Base-by-base conservation (phyloP, 2,329 filamentous ascomycete genomes). In the Fusarium humuli region DNA sequence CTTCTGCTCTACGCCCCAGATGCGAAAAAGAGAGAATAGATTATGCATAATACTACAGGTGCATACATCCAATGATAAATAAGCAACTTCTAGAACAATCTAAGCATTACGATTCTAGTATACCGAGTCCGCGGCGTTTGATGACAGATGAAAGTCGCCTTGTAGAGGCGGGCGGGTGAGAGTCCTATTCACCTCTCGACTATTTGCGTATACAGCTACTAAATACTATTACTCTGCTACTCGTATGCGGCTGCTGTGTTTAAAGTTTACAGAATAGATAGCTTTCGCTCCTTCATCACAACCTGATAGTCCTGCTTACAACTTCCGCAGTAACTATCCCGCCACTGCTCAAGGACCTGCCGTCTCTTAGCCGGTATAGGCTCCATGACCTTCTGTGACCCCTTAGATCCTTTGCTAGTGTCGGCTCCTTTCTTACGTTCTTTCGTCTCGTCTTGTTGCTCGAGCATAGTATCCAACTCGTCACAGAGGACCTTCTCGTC, bases 401-500 rank as follows among this genome's bases (percentile, higher is more conserved):
- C 66, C 41, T 65, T 60, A 22, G 77, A 73, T 53, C 64, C 68
- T 32, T 70, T 73, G 41, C 70, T 65, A 10, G 45, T 47, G n/a
- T 64, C 64, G 37, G 48, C 29, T 20, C 55, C 64, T 55, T 70
- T 69, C 58, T 59, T 67, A 50, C 56, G 64, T 42, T 68, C 67
- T 46, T 70, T 69, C 32, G 57, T 54, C 25, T 42, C 32, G 7
- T 65, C 68, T 46, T 67, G 76, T 6, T 68, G 54, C 12, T 75
- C 61, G 22, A 91, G 78, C 74, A 86, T 79, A 32, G 76, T 76
- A 27, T 83, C 81, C 8, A 88, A 83, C 76, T 91, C 87, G 60
- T 88, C 88, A 79, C 96, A 99, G 50, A 92, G 88, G 34, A 85
- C 80, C 69, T 90, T 91, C 81, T 99, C 96, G 71, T 93, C 91